Conservation (phyloP, 768 basidiomycete species). For the Leccinum imitatum region DNA sequence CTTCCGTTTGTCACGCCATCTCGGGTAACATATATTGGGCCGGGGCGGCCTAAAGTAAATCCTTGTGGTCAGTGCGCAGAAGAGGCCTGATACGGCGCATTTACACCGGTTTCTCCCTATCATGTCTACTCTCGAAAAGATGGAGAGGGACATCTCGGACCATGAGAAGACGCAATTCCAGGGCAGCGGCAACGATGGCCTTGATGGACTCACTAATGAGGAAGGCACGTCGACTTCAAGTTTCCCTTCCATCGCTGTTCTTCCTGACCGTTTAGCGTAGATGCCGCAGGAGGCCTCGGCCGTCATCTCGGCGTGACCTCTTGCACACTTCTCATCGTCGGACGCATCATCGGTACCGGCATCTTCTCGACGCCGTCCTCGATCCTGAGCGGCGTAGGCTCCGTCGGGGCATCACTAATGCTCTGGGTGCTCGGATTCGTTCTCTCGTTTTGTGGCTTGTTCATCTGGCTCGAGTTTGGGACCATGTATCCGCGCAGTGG, state of each 20-base stretch:
- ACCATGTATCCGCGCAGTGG: slow-evolving; percentile 64
- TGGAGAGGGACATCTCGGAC: neutral
- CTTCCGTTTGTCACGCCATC: too few species aligned
- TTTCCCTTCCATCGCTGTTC: neutral
- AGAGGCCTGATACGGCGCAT: neutral
- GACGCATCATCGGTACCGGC: slow-evolving; percentile 61
- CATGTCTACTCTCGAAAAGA: slow-evolving; percentile 15
- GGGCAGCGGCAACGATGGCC: slow-evolving; percentile 25
- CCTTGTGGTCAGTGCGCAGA: neutral
- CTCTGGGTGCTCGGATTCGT: slow-evolving; percentile 63
- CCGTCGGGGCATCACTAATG: slow-evolving; percentile 59
- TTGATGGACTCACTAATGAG: slow-evolving; percentile 47
- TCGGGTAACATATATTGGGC: too few species aligned
- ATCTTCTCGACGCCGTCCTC: slow-evolving; percentile 64
- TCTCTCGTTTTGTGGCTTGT: slow-evolving; percentile 57
- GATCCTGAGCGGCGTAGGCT: slow-evolving; percentile 55
- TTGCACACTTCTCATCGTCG: slow-evolving; percentile 57
- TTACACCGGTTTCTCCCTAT: neutral
- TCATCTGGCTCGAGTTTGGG: slow-evolving; percentile 64
- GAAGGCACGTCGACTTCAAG: slow-evolving; percentile 38
- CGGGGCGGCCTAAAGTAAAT: neutral
- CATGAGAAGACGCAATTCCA: slow-evolving; percentile 2
- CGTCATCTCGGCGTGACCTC: slow-evolving; percentile 56
- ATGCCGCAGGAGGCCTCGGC: slow-evolving; percentile 55
- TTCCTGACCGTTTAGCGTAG: slow-evolving; percentile 25